Conservation (phyloP, 768 basidiomycete genomes). For the Ramaria sp. region DNA sequence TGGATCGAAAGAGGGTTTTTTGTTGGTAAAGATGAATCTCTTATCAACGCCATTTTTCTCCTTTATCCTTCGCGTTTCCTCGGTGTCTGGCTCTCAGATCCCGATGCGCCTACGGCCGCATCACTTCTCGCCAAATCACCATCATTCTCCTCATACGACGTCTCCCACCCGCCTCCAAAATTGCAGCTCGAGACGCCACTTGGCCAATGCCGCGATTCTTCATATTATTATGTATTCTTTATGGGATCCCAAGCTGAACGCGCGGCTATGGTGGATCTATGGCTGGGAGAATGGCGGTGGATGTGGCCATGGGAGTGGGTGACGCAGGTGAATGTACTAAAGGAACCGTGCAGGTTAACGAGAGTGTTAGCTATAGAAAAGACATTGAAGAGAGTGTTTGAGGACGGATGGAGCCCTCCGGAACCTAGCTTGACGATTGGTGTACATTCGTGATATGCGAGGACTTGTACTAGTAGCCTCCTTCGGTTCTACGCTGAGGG, state of each 20-base stretch:
- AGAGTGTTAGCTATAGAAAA: background rate
- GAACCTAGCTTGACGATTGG: background rate
- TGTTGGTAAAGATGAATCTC: slow-evolving; percentile 46
- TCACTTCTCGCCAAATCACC: background rate
- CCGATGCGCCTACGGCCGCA: slow-evolving; percentile 6
- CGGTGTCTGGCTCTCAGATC: slow-evolving; percentile 28
- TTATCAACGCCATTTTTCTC: slow-evolving; percentile 37
- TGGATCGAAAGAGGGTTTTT: slow-evolving; percentile 38
- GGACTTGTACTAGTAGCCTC: no score
- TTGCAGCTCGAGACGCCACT: slow-evolving; percentile 18
- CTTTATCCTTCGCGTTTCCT: slow-evolving; percentile 36
- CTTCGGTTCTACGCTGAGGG: no score
- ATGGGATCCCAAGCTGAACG: slow-evolving; percentile 22
- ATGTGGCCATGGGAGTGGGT: slow-evolving; percentile 18
- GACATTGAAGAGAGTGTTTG: slow-evolving; percentile 3
- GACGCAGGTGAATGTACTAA: background rate
- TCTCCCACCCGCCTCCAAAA: slow-evolving; percentile 10
- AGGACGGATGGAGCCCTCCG: background rate
- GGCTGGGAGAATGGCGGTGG: slow-evolving; percentile 11
- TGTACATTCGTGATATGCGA: background rate
- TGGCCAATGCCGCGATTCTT: slow-evolving; percentile 31
- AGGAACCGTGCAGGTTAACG: slow-evolving; percentile 4
- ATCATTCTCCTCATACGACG: background rate
- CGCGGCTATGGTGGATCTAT: slow-evolving; percentile 14
- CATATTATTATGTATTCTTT: slow-evolving; percentile 45